Base-by-base conservation (phyloP, 768 basidiomycete species). In the Russula lepida region DNA sequence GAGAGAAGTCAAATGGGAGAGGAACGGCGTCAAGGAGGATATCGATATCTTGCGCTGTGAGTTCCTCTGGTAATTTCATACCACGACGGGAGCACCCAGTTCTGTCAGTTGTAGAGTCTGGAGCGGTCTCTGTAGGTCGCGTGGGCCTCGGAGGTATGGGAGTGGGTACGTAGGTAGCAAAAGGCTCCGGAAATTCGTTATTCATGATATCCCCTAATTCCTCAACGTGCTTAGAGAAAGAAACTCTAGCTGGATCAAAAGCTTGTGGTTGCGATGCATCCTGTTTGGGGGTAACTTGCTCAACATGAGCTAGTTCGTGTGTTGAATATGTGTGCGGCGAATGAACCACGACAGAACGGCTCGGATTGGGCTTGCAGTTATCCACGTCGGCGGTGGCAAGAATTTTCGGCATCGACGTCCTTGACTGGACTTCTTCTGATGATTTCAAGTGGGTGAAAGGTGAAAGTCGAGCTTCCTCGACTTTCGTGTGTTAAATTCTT, bases 1-100 rank as follows among this genome's bases (percentile, higher is more conserved):
- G 44, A 11, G 50, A 51, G 32, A 62, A 25, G 23, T 62, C 56
- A 23, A 62, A 48, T 3, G 44, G 50, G 23, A 62, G 12, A 13
- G 51, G 56, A 21, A 46, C 46, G 15, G 61, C 33, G 12, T 28
- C 51, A n/a, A 62, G 51, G 55, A 61, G 60, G 27, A 17, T 11
- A 11, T 57, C 50, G 19, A 62, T 46, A 6, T 62, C 55, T 35
- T n/a, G 32, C 15, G 44, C 8, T 12, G 49, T 51, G 49, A 62
- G 27, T 13, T 23, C 50, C 11, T 25, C 23, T n/a, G 47, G 21
- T 44, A 2, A 23, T 39, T 32, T 32, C 13, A 41, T 17, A 3
- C 4, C 52, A n/a, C 55, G 49, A 52, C 55, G 55, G 25, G 39
- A 35, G 25, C 55, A 54, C 9, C 30, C 47, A 12, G 12, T 25